Evolutionary conservation across 768 basidiomycete species (phyloP), one percentile per base, ranked within the genome.

Genomic region (Leccinellum rugosiceps): DNA sequence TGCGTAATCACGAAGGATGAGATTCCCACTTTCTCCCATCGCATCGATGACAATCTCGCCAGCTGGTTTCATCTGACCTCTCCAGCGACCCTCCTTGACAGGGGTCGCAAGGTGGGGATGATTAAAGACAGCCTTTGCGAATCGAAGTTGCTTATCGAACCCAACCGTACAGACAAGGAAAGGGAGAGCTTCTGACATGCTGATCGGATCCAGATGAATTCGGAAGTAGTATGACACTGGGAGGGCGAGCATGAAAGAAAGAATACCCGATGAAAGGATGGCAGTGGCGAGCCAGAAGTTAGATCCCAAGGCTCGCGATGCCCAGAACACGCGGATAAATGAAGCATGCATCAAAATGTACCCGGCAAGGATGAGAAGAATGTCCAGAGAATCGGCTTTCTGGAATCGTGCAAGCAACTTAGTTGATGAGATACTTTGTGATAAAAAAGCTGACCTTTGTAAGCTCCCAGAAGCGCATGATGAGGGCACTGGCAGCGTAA

Each of bases 121-220:
- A 26, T 84, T 81, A 74, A 98, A 92, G 15, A 98, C 91, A 2
- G 94, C 88, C 13, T 87, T 82, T 3, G 94, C 95, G 23, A 99
- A 85, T 9, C 92, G 84, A 47, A 96, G 86, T 0, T 95, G 96
- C 71, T 99, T 98, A 75, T 99, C 97, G 72, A 98, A 99, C 7
- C 96, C 96, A 59, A 99, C 86, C 1, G 94, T 97, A 72, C 96
- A 96, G 32, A 99, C 95, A 48, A 98, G 79, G 85, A 98, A 98
- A 0, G 97, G 97, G 0, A 99, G 82, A 0, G 97, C 96, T 72
- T 99, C 97, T 9, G 92, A 93, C 51, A 99, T 80, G 9, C 88
- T 87, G 53, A 98, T 88, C 1, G 93, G 93, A 71, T 98, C 95
- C 63, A 99, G 86, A 19, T 86, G 88, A 59, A 99, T 92, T 63